Conservation (phyloP, 2,329 filamentous ascomycete genomes). For the Thelonectria rubi region DNA sequence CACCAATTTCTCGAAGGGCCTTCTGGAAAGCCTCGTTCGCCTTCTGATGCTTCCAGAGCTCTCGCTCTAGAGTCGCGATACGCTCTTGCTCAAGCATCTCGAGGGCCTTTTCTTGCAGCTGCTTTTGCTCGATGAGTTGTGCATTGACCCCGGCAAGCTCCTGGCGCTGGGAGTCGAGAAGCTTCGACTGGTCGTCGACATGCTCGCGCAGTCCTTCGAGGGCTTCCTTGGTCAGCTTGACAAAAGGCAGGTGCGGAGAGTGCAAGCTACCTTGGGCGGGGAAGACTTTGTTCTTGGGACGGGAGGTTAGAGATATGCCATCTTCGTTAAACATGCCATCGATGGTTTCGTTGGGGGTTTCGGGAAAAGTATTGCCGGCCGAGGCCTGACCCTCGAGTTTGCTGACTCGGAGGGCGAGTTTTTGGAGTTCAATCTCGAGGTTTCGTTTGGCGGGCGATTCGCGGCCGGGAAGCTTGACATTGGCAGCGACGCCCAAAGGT, state of each 20-base stretch:
- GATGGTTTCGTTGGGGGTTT: slow-evolving; percentile 81
- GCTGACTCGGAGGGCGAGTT: slow-evolving; percentile 80
- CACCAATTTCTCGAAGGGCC: slow-evolving; percentile 93
- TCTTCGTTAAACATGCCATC: slow-evolving; percentile 71
- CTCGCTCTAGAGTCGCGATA: slow-evolving; percentile 87
- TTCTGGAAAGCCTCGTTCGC: slow-evolving; percentile 99
- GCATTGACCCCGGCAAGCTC: slow-evolving; percentile 87
- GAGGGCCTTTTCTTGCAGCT: slow-evolving; percentile 83
- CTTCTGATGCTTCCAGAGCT: slow-evolving; percentile 96
- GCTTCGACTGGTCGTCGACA: slow-evolving; percentile 91
- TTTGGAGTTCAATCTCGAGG: slow-evolving; percentile 84
- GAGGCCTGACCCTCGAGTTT: slow-evolving; percentile 82
- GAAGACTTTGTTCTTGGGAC: slow-evolving; percentile 57
- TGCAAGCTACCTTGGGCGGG: slow-evolving; percentile 53
- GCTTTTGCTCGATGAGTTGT: slow-evolving; percentile 85
- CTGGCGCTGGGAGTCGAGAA: slow-evolving; percentile 86
- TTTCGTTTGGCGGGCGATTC: slow-evolving; percentile 78
- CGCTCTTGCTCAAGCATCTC: slow-evolving; percentile 86
- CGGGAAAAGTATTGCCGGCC: slow-evolving; percentile 71
- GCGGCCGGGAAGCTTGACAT: slow-evolving; percentile 79
- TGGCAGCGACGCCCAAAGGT: slow-evolving; percentile 54
- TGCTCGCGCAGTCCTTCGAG: slow-evolving; percentile 88
- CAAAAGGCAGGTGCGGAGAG: slow-evolving; percentile 47
- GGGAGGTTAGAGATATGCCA: slow-evolving; percentile 56
- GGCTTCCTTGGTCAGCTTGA: slow-evolving; percentile 79